Percentiles rank a stretch among this genome's conserved stretches.
phyloP scores from a whole-genome alignment of 139 green algal genomes.

The Penium margaritaceum region DNA sequence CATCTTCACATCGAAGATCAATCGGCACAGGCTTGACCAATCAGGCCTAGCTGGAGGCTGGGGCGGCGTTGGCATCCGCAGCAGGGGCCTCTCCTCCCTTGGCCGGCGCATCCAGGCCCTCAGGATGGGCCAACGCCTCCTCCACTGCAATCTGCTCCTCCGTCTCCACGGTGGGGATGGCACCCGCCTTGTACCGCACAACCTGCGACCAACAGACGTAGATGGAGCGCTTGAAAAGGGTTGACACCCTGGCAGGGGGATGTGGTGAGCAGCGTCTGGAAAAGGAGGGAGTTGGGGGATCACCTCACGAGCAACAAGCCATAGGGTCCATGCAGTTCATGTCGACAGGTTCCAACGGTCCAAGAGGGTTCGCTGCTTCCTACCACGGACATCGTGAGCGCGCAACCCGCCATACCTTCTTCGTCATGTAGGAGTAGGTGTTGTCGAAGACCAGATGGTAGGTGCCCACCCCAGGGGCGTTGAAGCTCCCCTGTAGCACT shows the following conservation, averaged over 20 bases:
- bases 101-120: not conserved
- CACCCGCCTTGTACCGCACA: constrained; percentile 39
- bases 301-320: too few relatives aligned
- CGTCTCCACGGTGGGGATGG: constrained; percentile 27
- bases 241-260: not conserved
- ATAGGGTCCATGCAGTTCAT: too few relatives aligned
- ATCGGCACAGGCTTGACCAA: too few relatives aligned
- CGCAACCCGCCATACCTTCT: constrained; percentile 10
- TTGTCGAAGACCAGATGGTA: constrained; percentile 36
- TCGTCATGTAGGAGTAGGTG: constrained; percentile 30
- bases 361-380: too few relatives aligned
- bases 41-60: too few relatives aligned
- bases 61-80: too few relatives aligned
- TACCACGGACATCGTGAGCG: too few relatives aligned
- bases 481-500: constrained; percentile 30
- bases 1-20: too few relatives aligned
- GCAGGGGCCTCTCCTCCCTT: not conserved
- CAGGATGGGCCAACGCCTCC: constrained; percentile 15
- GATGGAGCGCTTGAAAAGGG: not conserved
- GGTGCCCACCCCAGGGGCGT: constrained; percentile 17
- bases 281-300: not conserved
- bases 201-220: not conserved
- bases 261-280: not conserved
- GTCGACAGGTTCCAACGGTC: too few relatives aligned
- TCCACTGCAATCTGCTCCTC: constrained; percentile 9